Percentiles rank a stretch among this genome's conserved stretches.
These are phyloP conservation scores for Leishmania amazonensis DNA, from an alignment of 208 protist species.

Conservation along the genomic window DNA sequence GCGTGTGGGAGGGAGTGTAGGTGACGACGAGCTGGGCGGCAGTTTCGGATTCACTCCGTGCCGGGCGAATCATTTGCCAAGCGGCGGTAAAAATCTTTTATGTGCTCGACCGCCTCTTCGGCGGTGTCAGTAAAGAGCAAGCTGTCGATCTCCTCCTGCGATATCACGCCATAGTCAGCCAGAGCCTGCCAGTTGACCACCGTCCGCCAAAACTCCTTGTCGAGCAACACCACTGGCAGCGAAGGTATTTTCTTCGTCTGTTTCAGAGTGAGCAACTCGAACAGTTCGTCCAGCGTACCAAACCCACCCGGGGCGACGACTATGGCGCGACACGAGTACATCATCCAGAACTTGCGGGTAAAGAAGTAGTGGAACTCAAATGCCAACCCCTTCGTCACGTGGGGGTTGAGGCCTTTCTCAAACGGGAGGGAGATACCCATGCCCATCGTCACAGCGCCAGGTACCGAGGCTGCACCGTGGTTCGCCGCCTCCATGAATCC, in stretches of 20 bases:
- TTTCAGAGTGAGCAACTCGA: conserved; percentile 90
- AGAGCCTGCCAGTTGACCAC: conserved; percentile 91
- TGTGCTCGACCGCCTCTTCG: conserved; percentile 83
- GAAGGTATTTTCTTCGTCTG: conserved; percentile 91
- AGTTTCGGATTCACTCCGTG: not conserved
- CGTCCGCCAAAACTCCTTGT: conserved; percentile 86
- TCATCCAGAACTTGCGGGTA: conserved; percentile 95
- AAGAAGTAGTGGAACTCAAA: conserved; percentile 97
- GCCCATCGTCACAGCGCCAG: conserved; percentile 80
- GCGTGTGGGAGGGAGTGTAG: not conserved
- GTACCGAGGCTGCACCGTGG: conserved; percentile 74
- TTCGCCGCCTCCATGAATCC: conserved; percentile 96
- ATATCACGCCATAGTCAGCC: conserved; percentile 87
- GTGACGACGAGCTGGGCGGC: not conserved
- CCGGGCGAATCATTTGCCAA: conserved; percentile 1
- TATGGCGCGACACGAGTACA: conserved; percentile 92
- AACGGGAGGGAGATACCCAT: conserved; percentile 95
- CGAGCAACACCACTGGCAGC: conserved; percentile 87
- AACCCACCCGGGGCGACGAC: conserved; percentile 91
- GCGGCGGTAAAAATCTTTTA: conserved; percentile 60
- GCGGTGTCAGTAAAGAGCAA: conserved; percentile 88
- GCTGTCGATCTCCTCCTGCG: conserved; percentile 77
- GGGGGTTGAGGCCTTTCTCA: conserved; percentile 91
- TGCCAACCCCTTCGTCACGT: conserved; percentile 84
- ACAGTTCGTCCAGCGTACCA: conserved; percentile 93